Base-by-base conservation (phyloP, 306 rosid genomes). In the Pterocarpus macrocarpus region DNA sequence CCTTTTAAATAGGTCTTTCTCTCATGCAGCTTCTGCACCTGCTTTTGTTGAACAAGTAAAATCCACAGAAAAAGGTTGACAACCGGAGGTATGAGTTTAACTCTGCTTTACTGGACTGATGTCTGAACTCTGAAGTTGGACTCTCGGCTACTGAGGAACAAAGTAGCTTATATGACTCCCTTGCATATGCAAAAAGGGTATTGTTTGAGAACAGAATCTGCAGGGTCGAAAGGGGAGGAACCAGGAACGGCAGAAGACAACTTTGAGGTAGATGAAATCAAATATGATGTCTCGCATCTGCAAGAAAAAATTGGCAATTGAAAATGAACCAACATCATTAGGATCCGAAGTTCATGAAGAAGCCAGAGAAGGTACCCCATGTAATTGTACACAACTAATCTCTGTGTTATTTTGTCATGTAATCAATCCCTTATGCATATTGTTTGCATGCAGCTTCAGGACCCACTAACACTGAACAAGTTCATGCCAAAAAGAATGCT, bases 11-110 rank as follows among this genome's bases (percentile, higher is more conserved):
- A 35, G 69, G 76, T 79, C 44, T 76, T 78, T 80, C 43, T 64
- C 81, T 71, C 49, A 53, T 86, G 95, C 91, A 95, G 97, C 90
- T 76, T 71, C 85, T 64, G 90, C 64, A 74, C 83, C 88, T 68
- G 77, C 85, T 75, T 80, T 76, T 6, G 47, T 22, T 81, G 71
- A 87, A 84, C 76, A 75, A 73, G 76, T 80, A 64, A 85, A 64
- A 80, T 62, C 86, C 28, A 69, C 68, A 3, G 85, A 33, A 81
- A 22, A 88, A 75, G 62, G 75, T 65, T 62, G 86, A 84, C 68
- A 76, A 64, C 64, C 87, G 66, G 81, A 92, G 97, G 98, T 95
- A 78, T 82, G 81, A 61, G 5, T 73, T 81, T 74, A 43, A 70
- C 55, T 69, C 41, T 70, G 50, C 56, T 75, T 84, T 66, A 34